These are phyloP conservation scores for Thelonectria rubi DNA, from an alignment of 2,329 filamentous ascomycete species.

Conservation along the genomic window DNA sequence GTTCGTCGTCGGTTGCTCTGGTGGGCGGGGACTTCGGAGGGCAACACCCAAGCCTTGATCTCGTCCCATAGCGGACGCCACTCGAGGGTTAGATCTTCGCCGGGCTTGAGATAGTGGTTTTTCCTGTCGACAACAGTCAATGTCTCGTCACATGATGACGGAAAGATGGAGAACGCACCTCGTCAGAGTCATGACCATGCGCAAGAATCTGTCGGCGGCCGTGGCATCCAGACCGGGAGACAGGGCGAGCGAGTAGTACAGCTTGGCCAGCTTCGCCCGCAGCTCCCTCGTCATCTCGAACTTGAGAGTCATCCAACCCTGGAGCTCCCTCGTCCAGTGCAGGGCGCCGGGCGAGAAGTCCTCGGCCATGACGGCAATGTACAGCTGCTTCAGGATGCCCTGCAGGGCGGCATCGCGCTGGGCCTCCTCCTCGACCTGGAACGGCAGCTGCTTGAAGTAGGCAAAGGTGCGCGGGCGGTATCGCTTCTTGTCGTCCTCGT, in stretches of 20 bases:
- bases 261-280: constrained; percentile 82
- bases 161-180: constrained; percentile 67
- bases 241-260: constrained; percentile 94
- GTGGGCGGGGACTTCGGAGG: constrained; percentile 78
- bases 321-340: constrained; percentile 96
- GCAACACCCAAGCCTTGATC: constrained; percentile 88
- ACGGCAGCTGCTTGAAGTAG: constrained; percentile 91
- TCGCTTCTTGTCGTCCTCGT: constrained; percentile 66
- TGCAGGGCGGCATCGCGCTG: constrained; percentile 81
- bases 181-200: constrained; percentile 96
- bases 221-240: constrained; percentile 86
- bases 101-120: constrained; percentile 92
- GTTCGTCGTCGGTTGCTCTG: constrained; percentile 64
- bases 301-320: constrained; percentile 95
- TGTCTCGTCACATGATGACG: constrained; percentile 17
- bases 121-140: constrained; percentile 64
- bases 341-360: constrained; percentile 94
- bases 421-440: constrained; percentile 81
- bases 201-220: constrained; percentile 88
- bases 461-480: constrained; percentile 91
- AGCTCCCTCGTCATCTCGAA: constrained; percentile 92
- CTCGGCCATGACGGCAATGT: constrained; percentile 88
- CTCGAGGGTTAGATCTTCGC: constrained; percentile 88
- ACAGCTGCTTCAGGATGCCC: constrained; percentile 92
- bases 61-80: constrained; percentile 95